phyloP scores from a whole-genome alignment of 805 yeast species.

The Torulaspora microellipsoides region DNA sequence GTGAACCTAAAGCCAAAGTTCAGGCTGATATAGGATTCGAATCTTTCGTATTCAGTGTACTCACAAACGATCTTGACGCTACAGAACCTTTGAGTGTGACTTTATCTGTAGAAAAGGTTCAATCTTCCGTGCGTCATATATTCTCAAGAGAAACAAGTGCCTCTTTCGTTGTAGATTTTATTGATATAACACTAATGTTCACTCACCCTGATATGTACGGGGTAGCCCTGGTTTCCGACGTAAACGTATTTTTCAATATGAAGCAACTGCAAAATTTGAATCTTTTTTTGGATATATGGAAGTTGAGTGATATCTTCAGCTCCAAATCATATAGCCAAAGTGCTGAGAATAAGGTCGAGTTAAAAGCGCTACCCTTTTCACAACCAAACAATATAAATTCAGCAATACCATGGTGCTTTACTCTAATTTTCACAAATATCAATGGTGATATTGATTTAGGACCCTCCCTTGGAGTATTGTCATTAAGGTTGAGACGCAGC shows the following conservation, averaged over 20 bases:
- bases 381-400: slow-evolving; percentile 52
- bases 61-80: slow-evolving; percentile 43
- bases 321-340: slow-evolving; percentile 14
- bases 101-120: slow-evolving; percentile 49
- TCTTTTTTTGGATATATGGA: slow-evolving; percentile 79
- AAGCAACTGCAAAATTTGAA: slow-evolving; percentile 86
- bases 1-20: slow-evolving; percentile 92
- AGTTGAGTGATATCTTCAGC: slow-evolving; percentile 42
- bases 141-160: slow-evolving; percentile 90
- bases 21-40: slow-evolving; percentile 77
- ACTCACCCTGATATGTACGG: slow-evolving; percentile 44
- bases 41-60: slow-evolving; percentile 56
- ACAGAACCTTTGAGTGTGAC: slow-evolving; percentile 42
- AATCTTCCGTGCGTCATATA: slow-evolving; percentile 78
- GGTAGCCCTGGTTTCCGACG: slow-evolving; percentile 49
- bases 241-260: slow-evolving; percentile 62
- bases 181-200: slow-evolving; percentile 47
- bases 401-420: slow-evolving; percentile 69
- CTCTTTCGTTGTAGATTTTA: slow-evolving; percentile 45
- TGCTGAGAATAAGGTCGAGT: slow-evolving; percentile 1
- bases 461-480: slow-evolving; percentile 68
- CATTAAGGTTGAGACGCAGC: slow-evolving; percentile 48
- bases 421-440: slow-evolving; percentile 50
- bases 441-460: slow-evolving; percentile 70
- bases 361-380: slow-evolving; percentile 1